phyloP scores from a whole-genome alignment of 78 protist genomes.

The Dictyostelium capitatum region DNA sequence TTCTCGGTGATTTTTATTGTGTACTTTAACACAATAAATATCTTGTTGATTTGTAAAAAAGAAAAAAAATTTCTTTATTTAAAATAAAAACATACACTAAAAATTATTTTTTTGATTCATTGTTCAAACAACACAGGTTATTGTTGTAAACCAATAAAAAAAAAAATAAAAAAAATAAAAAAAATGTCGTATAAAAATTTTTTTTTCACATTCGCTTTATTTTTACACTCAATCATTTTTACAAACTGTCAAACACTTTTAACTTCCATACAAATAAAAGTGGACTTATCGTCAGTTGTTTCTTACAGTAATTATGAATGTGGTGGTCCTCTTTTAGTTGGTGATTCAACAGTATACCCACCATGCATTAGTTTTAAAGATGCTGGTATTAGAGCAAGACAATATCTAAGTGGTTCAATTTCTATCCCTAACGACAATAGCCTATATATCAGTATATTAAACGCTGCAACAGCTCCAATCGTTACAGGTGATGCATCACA shows the following conservation, averaged over 20 bases:
- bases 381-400: conserved; percentile 10
- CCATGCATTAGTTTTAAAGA: conserved; percentile 4
- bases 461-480: not conserved
- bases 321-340: not conserved
- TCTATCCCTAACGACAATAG: not conserved
- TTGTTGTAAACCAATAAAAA: too few species aligned
- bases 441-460: not conserved
- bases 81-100: too few species aligned
- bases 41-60: too few species aligned
- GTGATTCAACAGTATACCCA: not conserved
- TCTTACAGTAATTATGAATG: not conserved
- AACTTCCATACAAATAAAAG: not conserved
- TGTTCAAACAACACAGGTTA: too few species aligned
- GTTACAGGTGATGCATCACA: not conserved
- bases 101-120: too few species aligned
- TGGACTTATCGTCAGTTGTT: not conserved
- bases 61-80: too few species aligned
- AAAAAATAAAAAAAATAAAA: too few species aligned
- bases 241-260: not conserved
- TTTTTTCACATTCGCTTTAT: too few species aligned
- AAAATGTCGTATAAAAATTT: too few species aligned
- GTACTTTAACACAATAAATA: too few species aligned
- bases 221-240: too few species aligned
- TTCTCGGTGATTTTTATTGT: too few species aligned
- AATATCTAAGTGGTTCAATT: not conserved